Evolutionary conservation across 306 rosid genomes (phyloP).

Genomic region (Cicer chorassanicum): DNA sequence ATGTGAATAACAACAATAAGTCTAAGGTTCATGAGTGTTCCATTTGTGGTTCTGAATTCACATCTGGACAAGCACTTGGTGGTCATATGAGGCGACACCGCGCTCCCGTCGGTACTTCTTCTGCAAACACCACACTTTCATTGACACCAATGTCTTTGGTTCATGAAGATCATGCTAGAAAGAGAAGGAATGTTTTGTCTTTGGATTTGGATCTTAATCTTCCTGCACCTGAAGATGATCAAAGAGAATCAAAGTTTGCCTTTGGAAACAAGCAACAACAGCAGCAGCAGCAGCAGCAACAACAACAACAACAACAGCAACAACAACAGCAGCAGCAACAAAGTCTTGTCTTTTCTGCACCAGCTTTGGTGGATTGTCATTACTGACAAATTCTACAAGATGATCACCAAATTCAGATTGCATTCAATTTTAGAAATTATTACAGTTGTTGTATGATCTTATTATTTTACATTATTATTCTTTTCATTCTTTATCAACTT

Average conservation of each 20-base stretch:
- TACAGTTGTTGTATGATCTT: constrained; percentile 10
- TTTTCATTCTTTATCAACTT: constrained; percentile 51
- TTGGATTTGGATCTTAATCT: constrained; percentile 96
- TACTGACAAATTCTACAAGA: constrained; percentile 53
- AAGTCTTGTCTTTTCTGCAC: constrained; percentile 63
- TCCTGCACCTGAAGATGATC: constrained; percentile 95
- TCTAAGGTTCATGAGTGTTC: constrained; percentile 84
- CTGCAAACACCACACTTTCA: constrained; percentile 52
- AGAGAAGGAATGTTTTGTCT: constrained; percentile 54
- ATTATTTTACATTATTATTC: constrained; percentile 51
- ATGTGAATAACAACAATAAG: constrained; percentile 53
- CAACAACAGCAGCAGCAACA: constrained; percentile 50
- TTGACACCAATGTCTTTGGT: constrained; percentile 63
- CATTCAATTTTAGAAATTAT: constrained; percentile 45
- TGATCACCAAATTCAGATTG: constrained; percentile 40
- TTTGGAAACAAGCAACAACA: constrained; percentile 68
- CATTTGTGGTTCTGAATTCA: constrained; percentile 80
- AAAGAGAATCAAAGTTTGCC: constrained; percentile 61
- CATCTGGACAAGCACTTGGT: constrained; percentile 89
- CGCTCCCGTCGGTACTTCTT: constrained; percentile 42
- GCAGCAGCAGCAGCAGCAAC: constrained; percentile 39
- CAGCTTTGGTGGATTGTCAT: constrained; percentile 97
- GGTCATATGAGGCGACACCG: constrained; percentile 96
- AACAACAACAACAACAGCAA: constrained; percentile 40
- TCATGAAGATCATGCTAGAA: constrained; percentile 57